Percentiles rank a stretch among this genome's conserved stretches.
Conservation (phyloP, 139 green algal species). For the Chara braunii region DNA sequence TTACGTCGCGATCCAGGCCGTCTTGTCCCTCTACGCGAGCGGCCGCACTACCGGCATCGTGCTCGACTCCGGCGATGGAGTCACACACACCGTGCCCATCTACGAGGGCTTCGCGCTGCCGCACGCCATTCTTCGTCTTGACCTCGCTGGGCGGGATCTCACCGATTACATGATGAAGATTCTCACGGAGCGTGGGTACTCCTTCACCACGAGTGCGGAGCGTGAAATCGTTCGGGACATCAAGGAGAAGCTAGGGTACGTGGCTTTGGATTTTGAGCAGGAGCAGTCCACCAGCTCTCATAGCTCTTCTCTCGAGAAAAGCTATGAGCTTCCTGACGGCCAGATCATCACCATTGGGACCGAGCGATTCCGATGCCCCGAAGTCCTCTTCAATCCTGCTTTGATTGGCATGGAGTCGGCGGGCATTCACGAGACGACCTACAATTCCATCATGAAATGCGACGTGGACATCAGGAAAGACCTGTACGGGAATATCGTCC, state of each 20-base stretch:
- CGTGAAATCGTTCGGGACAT: constrained; percentile 51
- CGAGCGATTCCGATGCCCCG: constrained; percentile 45
- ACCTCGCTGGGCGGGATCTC: constrained; percentile 47
- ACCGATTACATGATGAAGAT: constrained; percentile 46
- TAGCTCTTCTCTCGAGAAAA: constrained; percentile 87
- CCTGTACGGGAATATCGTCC: constrained; percentile 48
- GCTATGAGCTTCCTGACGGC: constrained; percentile 49
- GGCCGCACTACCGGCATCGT: constrained; percentile 47
- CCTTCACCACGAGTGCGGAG: constrained; percentile 49
- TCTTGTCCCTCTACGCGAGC: constrained; percentile 45
- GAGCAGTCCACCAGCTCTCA: constrained; percentile 74
- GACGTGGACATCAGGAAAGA: constrained; percentile 48
- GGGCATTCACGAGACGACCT: constrained; percentile 44
- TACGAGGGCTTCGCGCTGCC: constrained; percentile 48
- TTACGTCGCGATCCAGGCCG: constrained; percentile 49
- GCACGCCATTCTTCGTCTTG: constrained; percentile 48
- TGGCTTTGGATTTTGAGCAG: constrained; percentile 71
- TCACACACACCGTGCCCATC: constrained; percentile 50
- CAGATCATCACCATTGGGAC: constrained; percentile 62
- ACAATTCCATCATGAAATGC: constrained; percentile 54
- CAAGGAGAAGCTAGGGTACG: constrained; percentile 53
- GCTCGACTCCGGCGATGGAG: constrained; percentile 48
- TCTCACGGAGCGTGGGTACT: constrained; percentile 47
- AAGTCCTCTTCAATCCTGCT: constrained; percentile 46
- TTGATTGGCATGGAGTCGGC: constrained; percentile 48